These are phyloP conservation scores for Pseudozyma tsukubaensis DNA, from an alignment of 1,284 basidiomycete genomes.

Conservation along the genomic window DNA sequence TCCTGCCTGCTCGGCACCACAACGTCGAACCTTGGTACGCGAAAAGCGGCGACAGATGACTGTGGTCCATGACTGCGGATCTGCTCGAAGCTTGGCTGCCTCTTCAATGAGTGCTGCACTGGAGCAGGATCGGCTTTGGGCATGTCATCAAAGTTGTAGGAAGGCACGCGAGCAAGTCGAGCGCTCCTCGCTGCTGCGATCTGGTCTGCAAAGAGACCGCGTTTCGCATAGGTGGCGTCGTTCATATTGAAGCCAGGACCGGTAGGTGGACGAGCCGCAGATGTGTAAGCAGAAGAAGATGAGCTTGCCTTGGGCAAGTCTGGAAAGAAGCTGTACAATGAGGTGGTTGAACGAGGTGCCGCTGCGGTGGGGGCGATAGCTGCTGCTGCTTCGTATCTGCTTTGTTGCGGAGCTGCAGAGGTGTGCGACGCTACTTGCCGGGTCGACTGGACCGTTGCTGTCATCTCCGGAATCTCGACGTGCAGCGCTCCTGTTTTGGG, in stretches of 20 bases:
- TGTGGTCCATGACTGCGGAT: conserved; percentile 5
- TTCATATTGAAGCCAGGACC: conserved; percentile 16
- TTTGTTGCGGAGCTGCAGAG: conserved; percentile 1
- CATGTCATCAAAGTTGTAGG: conserved; percentile 30
- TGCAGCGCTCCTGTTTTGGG: conserved; percentile 56
- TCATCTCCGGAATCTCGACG: conserved; percentile 20
- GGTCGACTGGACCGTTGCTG: not conserved
- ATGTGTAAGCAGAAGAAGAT: conserved; percentile 1
- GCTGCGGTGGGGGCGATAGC: conserved; percentile 2
- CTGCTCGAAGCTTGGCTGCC: conserved; percentile 37
- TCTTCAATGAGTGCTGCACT: not conserved
- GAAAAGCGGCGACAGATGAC: conserved; percentile 9
- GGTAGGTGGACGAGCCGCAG: not conserved
- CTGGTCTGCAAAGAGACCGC: conserved; percentile 40
- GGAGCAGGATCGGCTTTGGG: conserved; percentile 6
- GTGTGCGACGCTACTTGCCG: not conserved
- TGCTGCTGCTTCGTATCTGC: conserved; percentile 3
- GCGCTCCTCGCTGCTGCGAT: conserved; percentile 38
- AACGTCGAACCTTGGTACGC: conserved; percentile 31
- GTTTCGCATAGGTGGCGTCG: conserved; percentile 33
- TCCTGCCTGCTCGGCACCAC: conserved; percentile 6
- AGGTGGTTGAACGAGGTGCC: conserved; percentile 2
- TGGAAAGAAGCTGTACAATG: conserved; percentile 36
- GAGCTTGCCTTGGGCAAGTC: conserved; percentile 18
- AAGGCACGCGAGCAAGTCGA: conserved; percentile 30